Evolutionary conservation across 345 rosid species (phyloP), one percentile per base, ranked within the genome.

Genomic region (Dipteronia dyeriana): DNA sequence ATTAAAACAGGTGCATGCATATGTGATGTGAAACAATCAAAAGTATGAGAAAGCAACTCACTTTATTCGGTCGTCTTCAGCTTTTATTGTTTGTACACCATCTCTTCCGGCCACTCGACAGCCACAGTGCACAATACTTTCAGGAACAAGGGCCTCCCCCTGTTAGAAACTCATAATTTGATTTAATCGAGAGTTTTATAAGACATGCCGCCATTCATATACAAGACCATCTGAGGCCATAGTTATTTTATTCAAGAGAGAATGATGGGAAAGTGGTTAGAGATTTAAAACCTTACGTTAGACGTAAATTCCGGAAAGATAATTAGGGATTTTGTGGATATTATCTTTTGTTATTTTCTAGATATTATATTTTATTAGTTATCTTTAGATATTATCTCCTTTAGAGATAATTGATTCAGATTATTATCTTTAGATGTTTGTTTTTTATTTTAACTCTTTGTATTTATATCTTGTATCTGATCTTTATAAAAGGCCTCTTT

Each of bases 61-160:
- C 97, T 91, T 91, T 76, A 94, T 89, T 13, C 92, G 84, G 60
- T 75, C 81, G 82, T 94, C 97, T 73, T 84, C 90, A 22, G 94
- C 92, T 81, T 87, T 86, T 71, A 88, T 39, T 13, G 90, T 90
- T 17, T 87, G 84, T 17, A 93, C 97, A 19, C 90, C 87, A 49
- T 89, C 93, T 85, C 95, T 90, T 60, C 97, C 97, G 5, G 75
- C 90, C 9, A 8, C 79, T 79, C 95, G 90, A 77, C 76, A 76
- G 26, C 96, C 99, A 80, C 63, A 79, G 16, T 88, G 90, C 74
- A 95, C 97, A 43, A 91, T 82, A 20, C 89, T 88, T 81, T 93
- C 99, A 14, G 98, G 98, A 76, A 93, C 97, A 73, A 92, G 83
- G 73, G 99, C 99, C 85, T 95, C 99, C 0, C 99, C 98, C 99